phyloP scores from a whole-genome alignment of 352 stramenopile genomes.

The Globisporangium canariense region DNA sequence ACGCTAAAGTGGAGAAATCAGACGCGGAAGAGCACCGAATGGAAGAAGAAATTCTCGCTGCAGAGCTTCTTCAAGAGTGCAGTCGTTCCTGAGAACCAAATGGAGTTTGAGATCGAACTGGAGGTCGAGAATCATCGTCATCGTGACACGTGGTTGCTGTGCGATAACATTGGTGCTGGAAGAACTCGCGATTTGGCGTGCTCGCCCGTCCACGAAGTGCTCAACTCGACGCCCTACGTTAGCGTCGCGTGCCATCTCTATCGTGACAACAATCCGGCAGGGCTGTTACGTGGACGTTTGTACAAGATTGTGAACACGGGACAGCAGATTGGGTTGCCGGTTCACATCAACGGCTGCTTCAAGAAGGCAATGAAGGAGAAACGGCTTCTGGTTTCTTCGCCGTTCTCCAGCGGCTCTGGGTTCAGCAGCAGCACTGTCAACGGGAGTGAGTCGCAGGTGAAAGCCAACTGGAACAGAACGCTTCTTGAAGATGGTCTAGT shows the following conservation, averaged over 20 bases:
- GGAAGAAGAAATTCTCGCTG: constrained; percentile 76
- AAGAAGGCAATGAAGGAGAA: constrained; percentile 60
- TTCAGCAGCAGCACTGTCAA: constrained; percentile 16
- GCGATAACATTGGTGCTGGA: constrained; percentile 62
- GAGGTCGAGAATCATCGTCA: constrained; percentile 54
- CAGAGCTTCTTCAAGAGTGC: constrained; percentile 75
- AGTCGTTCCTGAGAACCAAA: constrained; percentile 53
- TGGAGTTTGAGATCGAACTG: constrained; percentile 61
- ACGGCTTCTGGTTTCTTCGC: constrained; percentile 24
- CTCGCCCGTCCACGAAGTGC: constrained; percentile 53
- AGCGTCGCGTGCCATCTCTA: constrained; percentile 62
- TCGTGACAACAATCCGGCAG: constrained; percentile 36
- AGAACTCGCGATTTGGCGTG: constrained; percentile 66
- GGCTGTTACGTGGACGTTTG: constrained; percentile 46
- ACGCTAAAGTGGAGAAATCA: constrained; percentile 45
- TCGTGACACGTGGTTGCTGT: constrained; percentile 59
- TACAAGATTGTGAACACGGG: constrained; percentile 55
- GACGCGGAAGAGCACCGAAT: constrained; percentile 55
- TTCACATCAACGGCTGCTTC: constrained; percentile 79
- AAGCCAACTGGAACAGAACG: constrained; percentile 66
- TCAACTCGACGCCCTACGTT: constrained; percentile 62
- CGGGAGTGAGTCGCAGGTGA: constrained; percentile 53
- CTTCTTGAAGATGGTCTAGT: constrained; percentile 64
- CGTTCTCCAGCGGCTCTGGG: constrained; percentile 11
- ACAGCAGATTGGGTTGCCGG: constrained; percentile 45